Conservation (phyloP, 2,329 filamentous ascomycete genomes). For the Aspergillus alliaceus region DNA sequence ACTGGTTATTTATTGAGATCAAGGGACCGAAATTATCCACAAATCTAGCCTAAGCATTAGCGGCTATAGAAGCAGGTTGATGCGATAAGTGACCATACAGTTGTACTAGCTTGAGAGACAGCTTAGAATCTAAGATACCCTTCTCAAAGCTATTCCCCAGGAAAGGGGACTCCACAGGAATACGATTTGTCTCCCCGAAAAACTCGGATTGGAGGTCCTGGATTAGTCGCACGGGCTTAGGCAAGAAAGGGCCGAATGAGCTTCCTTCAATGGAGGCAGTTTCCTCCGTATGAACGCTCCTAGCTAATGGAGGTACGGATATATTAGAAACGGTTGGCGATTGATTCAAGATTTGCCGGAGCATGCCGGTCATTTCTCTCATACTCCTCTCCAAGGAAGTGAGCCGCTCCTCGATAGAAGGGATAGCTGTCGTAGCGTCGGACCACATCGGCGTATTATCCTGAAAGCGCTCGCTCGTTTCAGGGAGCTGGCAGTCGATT, state of each 20-base stretch:
- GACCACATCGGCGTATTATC: conserved; percentile 32
- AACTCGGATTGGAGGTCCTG: conserved; percentile 34
- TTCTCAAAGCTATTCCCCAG: conserved; percentile 28
- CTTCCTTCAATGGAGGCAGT: conserved; percentile 20
- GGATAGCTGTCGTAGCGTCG: conserved; percentile 30
- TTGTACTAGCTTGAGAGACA: conserved; percentile 33
- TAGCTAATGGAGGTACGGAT: conserved; percentile 17
- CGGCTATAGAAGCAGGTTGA: neutral
- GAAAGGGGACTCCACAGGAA: conserved; percentile 22
- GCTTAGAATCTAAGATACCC: conserved; percentile 30
- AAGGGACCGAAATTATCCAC: conserved; percentile 34
- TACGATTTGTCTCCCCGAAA: conserved; percentile 26
- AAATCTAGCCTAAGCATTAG: conserved; percentile 20
- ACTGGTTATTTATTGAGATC: conserved; percentile 31
- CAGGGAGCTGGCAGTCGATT: conserved; percentile 36
- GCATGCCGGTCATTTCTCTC: conserved; percentile 35
- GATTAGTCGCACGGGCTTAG: conserved; percentile 33
- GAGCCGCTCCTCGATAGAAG: conserved; percentile 35
- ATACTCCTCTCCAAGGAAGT: conserved; percentile 33
- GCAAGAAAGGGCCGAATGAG: conserved; percentile 20
- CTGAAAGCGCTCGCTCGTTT: conserved; percentile 34
- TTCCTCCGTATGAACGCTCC: conserved; percentile 26
- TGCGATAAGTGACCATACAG: conserved; percentile 19
- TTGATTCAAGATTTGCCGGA: conserved; percentile 33
- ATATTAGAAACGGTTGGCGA: conserved; percentile 20